Conservation (phyloP, 768 basidiomycete species). For the Botryobasidium botryosum region DNA sequence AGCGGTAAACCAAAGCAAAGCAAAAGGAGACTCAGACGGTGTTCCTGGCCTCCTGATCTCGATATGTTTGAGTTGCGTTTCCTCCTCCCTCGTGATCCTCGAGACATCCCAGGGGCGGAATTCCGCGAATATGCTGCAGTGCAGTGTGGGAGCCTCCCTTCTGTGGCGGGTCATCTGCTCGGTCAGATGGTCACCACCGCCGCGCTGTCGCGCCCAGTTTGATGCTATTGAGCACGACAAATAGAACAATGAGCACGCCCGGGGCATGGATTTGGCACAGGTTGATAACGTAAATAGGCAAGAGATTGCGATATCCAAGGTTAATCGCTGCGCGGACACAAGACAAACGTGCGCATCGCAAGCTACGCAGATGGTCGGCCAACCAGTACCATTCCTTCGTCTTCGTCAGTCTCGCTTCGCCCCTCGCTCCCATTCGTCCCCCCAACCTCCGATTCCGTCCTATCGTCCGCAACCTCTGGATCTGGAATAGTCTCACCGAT, state of each 20-base stretch:
- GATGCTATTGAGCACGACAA: not conserved
- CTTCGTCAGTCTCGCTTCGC: not conserved
- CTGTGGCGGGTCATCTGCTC: too few relatives aligned
- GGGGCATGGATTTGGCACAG: not conserved
- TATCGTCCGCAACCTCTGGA: not conserved
- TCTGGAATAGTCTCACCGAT: not conserved
- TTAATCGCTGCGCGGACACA: not conserved
- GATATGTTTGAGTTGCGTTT: too few relatives aligned
- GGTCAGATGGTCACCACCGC: too few relatives aligned
- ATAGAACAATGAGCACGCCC: not conserved
- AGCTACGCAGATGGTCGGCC: conserved; percentile 6
- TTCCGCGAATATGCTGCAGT: too few relatives aligned
- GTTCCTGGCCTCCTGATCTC: too few relatives aligned
- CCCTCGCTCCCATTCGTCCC: not conserved
- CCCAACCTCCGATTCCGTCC: not conserved
- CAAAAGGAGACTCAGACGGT: too few relatives aligned
- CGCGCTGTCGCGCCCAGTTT: too few relatives aligned
- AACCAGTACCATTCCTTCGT: conserved; percentile 8
- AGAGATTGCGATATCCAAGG: not conserved
- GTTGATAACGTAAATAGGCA: not conserved
- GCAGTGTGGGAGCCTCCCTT: too few relatives aligned
- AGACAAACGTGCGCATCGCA: not conserved
- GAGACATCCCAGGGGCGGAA: too few relatives aligned
- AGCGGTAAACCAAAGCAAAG: too few relatives aligned
- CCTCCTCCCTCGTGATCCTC: too few relatives aligned